Percentiles rank a stretch among this genome's conserved stretches.
phyloP scores from a whole-genome alignment of 2,329 filamentous ascomycete genomes.

The Cladophialophora bantiana region DNA sequence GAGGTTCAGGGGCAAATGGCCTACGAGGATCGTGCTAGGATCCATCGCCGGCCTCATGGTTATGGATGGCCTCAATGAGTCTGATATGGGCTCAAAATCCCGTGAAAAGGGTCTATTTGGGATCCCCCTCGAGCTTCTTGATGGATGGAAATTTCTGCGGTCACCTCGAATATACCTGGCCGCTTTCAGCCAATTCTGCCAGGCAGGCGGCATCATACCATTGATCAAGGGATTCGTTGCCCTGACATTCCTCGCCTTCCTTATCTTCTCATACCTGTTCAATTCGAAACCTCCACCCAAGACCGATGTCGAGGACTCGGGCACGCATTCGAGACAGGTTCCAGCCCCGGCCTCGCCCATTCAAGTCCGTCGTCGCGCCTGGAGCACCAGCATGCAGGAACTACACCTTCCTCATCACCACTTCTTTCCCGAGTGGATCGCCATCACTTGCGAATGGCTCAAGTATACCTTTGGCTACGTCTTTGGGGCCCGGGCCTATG shows the following conservation, averaged over 20 bases:
- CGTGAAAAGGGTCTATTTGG: constrained; percentile 72
- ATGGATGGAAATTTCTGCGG: constrained; percentile 50
- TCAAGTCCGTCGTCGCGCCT: constrained; percentile 83
- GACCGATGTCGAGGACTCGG: constrained; percentile 50
- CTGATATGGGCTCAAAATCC: constrained; percentile 69
- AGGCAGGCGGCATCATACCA: constrained; percentile 39
- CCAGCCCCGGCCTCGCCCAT: constrained; percentile 82
- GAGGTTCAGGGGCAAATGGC: constrained; percentile 58
- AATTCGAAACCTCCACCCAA: constrained; percentile 62
- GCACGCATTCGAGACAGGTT: constrained; percentile 40
- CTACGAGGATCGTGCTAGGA: constrained; percentile 86
- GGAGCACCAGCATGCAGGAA: constrained; percentile 91
- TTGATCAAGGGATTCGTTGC: constrained; percentile 43
- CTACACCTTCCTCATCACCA: constrained; percentile 90
- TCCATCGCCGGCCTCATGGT: constrained; percentile 93
- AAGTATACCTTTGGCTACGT: constrained; percentile 82
- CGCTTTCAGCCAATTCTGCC: constrained; percentile 39
- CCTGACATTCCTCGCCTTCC: constrained; percentile 54
- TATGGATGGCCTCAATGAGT: constrained; percentile 76
- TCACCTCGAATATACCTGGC: constrained; percentile 40
- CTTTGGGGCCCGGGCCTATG: constrained; percentile 78
- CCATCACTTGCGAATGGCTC: constrained; percentile 77
- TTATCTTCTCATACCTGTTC: constrained; percentile 64
- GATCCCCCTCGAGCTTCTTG: constrained; percentile 66
- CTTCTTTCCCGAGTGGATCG: constrained; percentile 83